Evolutionary conservation across 805 yeast species (phyloP).

Genomic region (Candida tammaniensis): DNA sequence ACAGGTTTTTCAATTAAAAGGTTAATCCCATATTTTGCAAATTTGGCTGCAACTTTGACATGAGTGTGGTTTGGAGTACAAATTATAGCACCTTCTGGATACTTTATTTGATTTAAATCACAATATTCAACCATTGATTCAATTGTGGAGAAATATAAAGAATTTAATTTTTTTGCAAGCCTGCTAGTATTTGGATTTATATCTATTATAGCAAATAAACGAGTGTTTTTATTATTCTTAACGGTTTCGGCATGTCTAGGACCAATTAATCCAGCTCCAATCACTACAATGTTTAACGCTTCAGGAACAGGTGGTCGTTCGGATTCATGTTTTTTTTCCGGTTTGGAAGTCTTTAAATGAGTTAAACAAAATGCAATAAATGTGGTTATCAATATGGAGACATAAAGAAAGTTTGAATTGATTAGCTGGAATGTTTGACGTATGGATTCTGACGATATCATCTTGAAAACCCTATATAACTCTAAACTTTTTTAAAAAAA

Average conservation of each 20-base stretch:
- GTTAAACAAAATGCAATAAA: too few species aligned
- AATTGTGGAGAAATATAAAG: constrained; percentile 22
- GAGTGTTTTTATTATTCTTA: constrained; percentile 19
- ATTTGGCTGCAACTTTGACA: constrained; percentile 24
- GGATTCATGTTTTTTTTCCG: background rate
- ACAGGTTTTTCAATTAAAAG: constrained; percentile 38
- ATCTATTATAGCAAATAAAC: constrained; percentile 32
- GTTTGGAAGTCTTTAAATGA: too few species aligned
- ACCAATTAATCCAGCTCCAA: constrained; percentile 41
- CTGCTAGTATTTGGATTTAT: constrained; percentile 20
- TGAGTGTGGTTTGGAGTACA: constrained; percentile 43
- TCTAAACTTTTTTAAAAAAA: too few species aligned
- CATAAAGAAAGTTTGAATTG: too few species aligned
- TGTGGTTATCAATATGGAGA: too few species aligned
- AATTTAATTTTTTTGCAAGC: constrained; percentile 22
- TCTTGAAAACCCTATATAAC: too few species aligned
- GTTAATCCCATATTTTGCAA: constrained; percentile 32
- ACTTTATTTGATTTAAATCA: constrained; percentile 12
- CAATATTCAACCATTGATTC: constrained; percentile 23
- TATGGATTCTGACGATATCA: too few species aligned
- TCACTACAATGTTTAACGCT: constrained; percentile 8
- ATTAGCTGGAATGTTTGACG: too few species aligned
- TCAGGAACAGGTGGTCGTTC: background rate
- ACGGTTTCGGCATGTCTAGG: constrained; percentile 39
- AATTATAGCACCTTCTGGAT: constrained; percentile 38